Percentiles rank a stretch among this genome's conserved stretches.
phyloP scores from a whole-genome alignment of 129 eudicot species.

The Rutidosis leptorrhynchoides region DNA sequence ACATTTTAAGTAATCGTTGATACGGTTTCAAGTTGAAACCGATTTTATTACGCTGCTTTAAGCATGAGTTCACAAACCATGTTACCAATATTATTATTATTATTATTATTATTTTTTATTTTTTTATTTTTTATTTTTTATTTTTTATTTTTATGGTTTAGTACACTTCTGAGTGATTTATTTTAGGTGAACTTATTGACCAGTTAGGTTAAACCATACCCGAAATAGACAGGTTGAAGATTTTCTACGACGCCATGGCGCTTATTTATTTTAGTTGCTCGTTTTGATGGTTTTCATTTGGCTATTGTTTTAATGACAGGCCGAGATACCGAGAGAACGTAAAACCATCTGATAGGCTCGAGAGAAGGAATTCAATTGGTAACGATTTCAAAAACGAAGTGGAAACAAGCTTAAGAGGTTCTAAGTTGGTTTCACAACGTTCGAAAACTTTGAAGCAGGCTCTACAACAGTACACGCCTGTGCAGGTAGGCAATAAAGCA shows the following conservation, averaged over 20 bases:
- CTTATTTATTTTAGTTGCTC: not conserved
- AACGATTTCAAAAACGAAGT: slow-evolving; percentile 33
- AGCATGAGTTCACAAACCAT: too few relatives aligned
- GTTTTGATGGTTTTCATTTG: not conserved
- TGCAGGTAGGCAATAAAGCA: slow-evolving; percentile 41
- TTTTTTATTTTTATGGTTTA: too few relatives aligned
- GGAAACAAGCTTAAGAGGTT: slow-evolving; percentile 42
- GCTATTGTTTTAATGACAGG: slow-evolving; percentile 44
- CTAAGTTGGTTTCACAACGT: slow-evolving; percentile 66
- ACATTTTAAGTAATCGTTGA: not conserved
- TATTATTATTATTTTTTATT: too few relatives aligned
- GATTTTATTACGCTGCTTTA: not conserved
- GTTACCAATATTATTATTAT: too few relatives aligned
- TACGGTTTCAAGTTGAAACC: not conserved
- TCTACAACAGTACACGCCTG: slow-evolving; percentile 65
- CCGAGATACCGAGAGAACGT: slow-evolving; percentile 65
- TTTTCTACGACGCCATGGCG: not conserved
- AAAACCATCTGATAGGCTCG: slow-evolving; percentile 36
- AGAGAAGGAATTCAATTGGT: slow-evolving; percentile 46
- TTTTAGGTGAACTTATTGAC: not conserved
- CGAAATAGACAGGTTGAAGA: not conserved
- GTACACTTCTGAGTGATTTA: too few relatives aligned
- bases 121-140: too few relatives aligned
- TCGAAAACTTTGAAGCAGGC: slow-evolving; percentile 69
- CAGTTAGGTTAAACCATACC: not conserved